A percentile compares a stretch with the other conserved stretches of the same genome.
These are phyloP conservation scores for Erythrobasidium hasegawianum DNA, from an alignment of 1,284 basidiomycete genomes.

Conservation along the genomic window DNA sequence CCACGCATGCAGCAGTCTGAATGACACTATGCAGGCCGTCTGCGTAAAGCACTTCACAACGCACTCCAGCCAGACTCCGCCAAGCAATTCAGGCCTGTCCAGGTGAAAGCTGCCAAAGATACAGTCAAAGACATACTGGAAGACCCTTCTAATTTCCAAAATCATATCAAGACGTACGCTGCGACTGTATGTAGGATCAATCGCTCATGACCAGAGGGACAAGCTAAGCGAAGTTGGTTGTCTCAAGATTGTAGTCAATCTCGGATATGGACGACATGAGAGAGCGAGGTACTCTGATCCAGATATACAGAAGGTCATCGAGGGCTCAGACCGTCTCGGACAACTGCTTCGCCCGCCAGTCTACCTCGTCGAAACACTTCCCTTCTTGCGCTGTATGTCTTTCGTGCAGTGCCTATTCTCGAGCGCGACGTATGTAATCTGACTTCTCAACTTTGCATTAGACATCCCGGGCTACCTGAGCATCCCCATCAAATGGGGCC, in stretches of 20 bases:
- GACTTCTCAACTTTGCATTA: too few relatives aligned
- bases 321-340: conserved; percentile 18
- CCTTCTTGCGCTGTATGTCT: conserved; percentile 20
- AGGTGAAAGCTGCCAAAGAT: conserved; percentile 29
- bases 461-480: conserved; percentile 28
- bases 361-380: conserved; percentile 22
- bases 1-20: too few relatives aligned
- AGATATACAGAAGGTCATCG: conserved; percentile 26
- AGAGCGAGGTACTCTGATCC: conserved; percentile 31
- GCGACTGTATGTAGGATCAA: too few relatives aligned
- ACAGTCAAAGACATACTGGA: conserved; percentile 19
- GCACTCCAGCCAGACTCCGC: conserved; percentile 31
- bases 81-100: conserved; percentile 21
- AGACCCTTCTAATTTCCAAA: conserved; percentile 25
- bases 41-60: conserved; percentile 25
- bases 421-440: too few relatives aligned
- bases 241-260: conserved; percentile 26
- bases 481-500: conserved; percentile 54
- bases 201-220: too few relatives aligned
- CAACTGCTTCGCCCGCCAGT: conserved; percentile 15
- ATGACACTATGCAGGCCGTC: conserved; percentile 10
- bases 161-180: conserved; percentile 25
- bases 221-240: too few relatives aligned
- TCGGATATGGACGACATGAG: conserved; percentile 27
- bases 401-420: too few relatives aligned